Percentiles rank a stretch among this genome's conserved stretches.
Evolutionary conservation across 345 rosid genomes (phyloP).

Genomic region (Eucalyptus tenuipes): DNA sequence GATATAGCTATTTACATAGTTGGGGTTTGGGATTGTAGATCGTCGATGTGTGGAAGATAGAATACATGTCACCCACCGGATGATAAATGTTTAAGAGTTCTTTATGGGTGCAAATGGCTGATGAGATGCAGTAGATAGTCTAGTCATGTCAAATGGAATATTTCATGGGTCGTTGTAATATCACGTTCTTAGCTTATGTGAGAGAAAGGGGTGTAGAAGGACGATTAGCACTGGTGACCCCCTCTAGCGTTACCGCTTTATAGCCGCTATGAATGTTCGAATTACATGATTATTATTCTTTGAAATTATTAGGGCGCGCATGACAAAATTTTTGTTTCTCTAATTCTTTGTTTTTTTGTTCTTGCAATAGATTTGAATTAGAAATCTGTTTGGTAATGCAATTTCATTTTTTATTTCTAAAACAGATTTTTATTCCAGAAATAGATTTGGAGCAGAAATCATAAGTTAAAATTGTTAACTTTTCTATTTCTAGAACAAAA

Average conservation of each 20-base stretch:
- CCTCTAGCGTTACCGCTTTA: fast-evolving
- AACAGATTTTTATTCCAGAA: fast-evolving
- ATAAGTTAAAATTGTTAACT: fast-evolving
- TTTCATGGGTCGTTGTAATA: neutral
- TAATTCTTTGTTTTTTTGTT: fast-evolving
- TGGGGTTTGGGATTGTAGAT: neutral
- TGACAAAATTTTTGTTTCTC: fast-evolving
- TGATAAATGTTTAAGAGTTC: neutral
- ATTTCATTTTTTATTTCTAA: fast-evolving
- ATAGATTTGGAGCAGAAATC: too few species aligned
- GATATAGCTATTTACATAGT: neutral
- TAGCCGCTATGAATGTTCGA: fast-evolving
- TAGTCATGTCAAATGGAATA: neutral
- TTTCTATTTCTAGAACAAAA: fast-evolving
- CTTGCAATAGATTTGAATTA: fast-evolving
- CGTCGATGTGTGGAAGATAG: neutral
- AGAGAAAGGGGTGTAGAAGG: neutral
- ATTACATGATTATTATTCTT: neutral
- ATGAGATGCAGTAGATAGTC: neutral
- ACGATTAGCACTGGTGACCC: neutral
- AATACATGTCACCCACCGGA: neutral
- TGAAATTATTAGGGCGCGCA: fast-evolving
- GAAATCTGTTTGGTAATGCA: fast-evolving
- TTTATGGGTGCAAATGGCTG: neutral
- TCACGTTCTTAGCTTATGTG: fast-evolving